These are phyloP conservation scores for Teratosphaeria zuluensis DNA, from an alignment of 2,329 filamentous ascomycete genomes.

Conservation along the genomic window DNA sequence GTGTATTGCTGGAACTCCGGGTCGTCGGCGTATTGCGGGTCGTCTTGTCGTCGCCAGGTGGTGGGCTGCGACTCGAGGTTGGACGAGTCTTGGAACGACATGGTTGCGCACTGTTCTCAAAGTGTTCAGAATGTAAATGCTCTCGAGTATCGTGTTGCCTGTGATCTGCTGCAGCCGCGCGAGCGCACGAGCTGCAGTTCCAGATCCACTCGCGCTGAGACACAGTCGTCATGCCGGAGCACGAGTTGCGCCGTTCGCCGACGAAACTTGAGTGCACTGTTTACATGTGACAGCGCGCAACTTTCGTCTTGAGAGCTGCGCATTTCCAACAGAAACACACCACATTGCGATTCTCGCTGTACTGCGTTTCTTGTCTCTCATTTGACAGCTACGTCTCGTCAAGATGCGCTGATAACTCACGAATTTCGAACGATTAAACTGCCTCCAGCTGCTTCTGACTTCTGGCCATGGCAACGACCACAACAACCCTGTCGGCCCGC, in stretches of 20 bases:
- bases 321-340: not conserved
- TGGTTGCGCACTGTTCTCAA: conserved; percentile 28
- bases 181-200: too few species aligned
- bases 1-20: conserved; percentile 82
- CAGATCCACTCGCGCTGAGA: not conserved
- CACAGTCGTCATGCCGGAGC: not conserved
- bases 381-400: not conserved
- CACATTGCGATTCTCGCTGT: not conserved
- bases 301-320: not conserved
- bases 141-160: not conserved
- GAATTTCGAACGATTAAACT: too few species aligned
- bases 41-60: conserved; percentile 56
- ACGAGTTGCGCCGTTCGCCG: not conserved
- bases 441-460: not conserved
- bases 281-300: conserved; percentile 11
- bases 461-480: not conserved
- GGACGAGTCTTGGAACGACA: conserved; percentile 88
- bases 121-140: conserved; percentile 4
- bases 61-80: conserved; percentile 72
- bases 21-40: conserved; percentile 75
- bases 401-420: not conserved
- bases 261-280: not conserved
- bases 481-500: not conserved
- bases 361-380: not conserved
- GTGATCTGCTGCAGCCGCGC: not conserved